Evolutionary conservation across 305 asterid species (phyloP), one percentile per base, ranked within the genome.

Genomic region (Solanum chacoense): DNA sequence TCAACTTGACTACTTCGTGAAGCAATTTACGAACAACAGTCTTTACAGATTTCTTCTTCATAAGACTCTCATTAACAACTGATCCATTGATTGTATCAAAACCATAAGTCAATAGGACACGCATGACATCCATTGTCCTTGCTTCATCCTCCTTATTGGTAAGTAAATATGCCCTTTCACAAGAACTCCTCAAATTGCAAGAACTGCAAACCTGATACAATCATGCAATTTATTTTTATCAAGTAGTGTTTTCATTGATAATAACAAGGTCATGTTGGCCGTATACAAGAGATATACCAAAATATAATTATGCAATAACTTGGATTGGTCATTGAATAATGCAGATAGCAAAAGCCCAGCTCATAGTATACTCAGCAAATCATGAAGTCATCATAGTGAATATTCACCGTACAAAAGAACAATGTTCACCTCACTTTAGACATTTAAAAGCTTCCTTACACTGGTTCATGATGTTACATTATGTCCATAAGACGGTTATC

Each of bases 121-220:
- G 98, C 97, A 97, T 93, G 89, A 95, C 95, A 91, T 97, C 99
- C 28, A 95, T 93, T 78, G 98, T 94, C 89, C 98, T 93, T 9
- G 96, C 94, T 93, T 96, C 99, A 89, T 97, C 99, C 93, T 97
- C 99, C 93, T 97, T 97, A 91, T 94, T 97, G 76, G 97, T 95
- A 65, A 96, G 93, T 87, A 97, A 88, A 93, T 95, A 97, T 71
- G 98, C 99, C 93, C 93, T 96, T 93, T 95, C 97, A 89, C 99
- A 97, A 85, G 98, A 90, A 91, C 93, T 91, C 94, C 98, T 94
- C 94, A 97, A 88, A 92, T 94, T 95, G 94, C 99, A 97, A 85
- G 98, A 92, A 91, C 99, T 97, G 93, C 99, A 97, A 38, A 97
- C 98, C 99, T 97, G 98, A 90, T 74, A 90, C 88, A 89, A 18